phyloP scores from a whole-genome alignment of 345 rosid species.

The Linum tenue region DNA sequence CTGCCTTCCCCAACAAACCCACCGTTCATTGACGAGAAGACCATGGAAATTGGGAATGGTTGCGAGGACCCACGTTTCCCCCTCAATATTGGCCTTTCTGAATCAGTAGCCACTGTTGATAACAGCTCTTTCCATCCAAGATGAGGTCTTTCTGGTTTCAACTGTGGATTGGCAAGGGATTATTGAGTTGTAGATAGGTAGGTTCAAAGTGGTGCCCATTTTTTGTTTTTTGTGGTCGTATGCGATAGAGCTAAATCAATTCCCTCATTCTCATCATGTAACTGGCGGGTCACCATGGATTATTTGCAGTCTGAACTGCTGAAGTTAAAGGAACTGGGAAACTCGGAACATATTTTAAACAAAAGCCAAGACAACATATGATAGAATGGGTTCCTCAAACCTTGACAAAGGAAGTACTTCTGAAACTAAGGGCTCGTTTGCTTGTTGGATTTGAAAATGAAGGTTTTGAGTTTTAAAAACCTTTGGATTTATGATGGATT shows the following conservation, averaged over 20 bases:
- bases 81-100: conserved; percentile 32
- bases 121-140: conserved; percentile 68
- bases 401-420: no score
- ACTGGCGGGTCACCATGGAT: neutral
- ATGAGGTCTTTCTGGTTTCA: conserved; percentile 19
- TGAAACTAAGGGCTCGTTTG: no score
- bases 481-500: no score
- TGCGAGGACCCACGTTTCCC: conserved; percentile 29
- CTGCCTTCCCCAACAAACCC: conserved; percentile 71
- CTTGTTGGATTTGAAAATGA: no score
- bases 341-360: no score
- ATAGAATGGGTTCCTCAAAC: no score
- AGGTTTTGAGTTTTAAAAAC: no score
- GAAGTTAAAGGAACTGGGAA: neutral
- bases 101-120: conserved; percentile 49
- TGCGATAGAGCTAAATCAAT: neutral
- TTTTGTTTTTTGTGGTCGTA: conserved; percentile 4
- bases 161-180: neutral
- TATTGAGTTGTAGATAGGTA: neutral
- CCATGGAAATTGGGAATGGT: conserved; percentile 61
- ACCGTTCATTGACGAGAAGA: conserved; percentile 72
- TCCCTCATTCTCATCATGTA: neutral
- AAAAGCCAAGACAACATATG: no score
- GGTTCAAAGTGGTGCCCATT: neutral
- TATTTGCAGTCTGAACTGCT: neutral